Conservation (phyloP, 768 basidiomycete genomes). For the Boletus barrowsii region DNA sequence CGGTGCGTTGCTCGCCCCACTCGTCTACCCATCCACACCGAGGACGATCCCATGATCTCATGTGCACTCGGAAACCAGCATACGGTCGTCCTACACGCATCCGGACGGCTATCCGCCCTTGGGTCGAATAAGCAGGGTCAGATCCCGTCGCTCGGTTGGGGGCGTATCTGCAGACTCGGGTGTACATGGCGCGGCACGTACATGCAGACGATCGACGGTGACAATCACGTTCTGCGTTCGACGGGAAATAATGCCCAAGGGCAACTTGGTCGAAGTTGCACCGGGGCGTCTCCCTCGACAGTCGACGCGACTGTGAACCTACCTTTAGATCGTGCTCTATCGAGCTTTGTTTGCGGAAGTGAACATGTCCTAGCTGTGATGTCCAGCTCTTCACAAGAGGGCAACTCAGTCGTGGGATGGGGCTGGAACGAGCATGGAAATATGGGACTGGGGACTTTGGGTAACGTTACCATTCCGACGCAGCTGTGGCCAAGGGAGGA, state of each 20-base stretch:
- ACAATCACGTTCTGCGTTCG: conserved; percentile 37
- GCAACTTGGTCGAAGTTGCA: conserved; percentile 54
- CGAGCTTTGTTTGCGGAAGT: conserved; percentile 67
- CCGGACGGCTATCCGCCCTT: conserved; percentile 47
- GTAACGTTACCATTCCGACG: conserved; percentile 49
- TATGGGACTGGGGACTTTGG: conserved; percentile 63
- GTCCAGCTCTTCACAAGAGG: conserved; percentile 26
- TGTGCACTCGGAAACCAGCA: conserved; percentile 54
- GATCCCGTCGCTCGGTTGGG: conserved; percentile 38
- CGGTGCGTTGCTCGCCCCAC: conserved; percentile 21
- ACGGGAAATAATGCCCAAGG: conserved; percentile 57
- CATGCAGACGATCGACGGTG: conserved; percentile 27
- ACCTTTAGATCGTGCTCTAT: conserved; percentile 25
- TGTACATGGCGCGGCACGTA: conserved; percentile 87
- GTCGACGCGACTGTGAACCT: conserved; percentile 12
- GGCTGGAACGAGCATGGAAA: conserved; percentile 99
- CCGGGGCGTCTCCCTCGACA: not conserved
- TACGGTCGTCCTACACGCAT: conserved; percentile 40
- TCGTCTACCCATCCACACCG: conserved; percentile 33
- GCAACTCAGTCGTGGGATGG: conserved; percentile 67
- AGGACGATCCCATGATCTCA: conserved; percentile 31
- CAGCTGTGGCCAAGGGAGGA: conserved; percentile 49
- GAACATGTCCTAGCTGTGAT: conserved; percentile 69
- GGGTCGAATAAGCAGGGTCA: conserved; percentile 77
- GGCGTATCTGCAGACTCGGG: conserved; percentile 35